Percentiles rank a stretch among this genome's conserved stretches.
Conservation (phyloP, 108 stramenopile species). For the Fragilaria crotonensis region DNA sequence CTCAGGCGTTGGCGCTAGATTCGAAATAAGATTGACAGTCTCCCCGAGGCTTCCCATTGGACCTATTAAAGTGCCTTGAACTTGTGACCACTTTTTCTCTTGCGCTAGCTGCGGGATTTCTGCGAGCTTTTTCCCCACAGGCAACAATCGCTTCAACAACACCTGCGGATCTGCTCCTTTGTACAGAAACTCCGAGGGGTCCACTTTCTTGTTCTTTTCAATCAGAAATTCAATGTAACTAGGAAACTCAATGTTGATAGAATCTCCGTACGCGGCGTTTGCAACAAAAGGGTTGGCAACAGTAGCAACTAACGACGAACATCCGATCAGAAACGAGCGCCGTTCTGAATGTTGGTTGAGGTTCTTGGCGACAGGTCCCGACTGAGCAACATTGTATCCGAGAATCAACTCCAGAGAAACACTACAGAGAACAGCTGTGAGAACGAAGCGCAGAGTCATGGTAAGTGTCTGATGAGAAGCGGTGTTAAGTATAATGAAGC, state of each 20-base stretch:
- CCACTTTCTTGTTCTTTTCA: conserved; percentile 40
- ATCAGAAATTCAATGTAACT: conserved; percentile 68
- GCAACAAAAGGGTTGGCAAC: conserved; percentile 6
- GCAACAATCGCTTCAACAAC: conserved; percentile 34
- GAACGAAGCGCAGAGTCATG: too few relatives aligned
- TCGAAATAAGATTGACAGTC: conserved; percentile 39
- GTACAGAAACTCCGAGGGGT: conserved; percentile 33
- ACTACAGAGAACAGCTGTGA: too few relatives aligned
- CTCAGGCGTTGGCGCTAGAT: conserved; percentile 27
- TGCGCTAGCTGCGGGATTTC: conserved; percentile 41
- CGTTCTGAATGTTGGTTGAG: too few relatives aligned
- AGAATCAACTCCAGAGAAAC: too few relatives aligned
- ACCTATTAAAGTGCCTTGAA: conserved; percentile 59
- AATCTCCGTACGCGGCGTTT: conserved; percentile 38
- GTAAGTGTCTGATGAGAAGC: too few relatives aligned
- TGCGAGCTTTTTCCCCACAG: conserved; percentile 31
- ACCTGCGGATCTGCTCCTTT: conserved; percentile 45
- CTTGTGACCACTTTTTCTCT: conserved; percentile 58
- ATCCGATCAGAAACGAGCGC: too few relatives aligned
- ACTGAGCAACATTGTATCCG: too few relatives aligned
- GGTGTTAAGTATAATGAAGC: too few relatives aligned
- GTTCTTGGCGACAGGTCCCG: too few relatives aligned
- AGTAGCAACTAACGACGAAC: too few relatives aligned
- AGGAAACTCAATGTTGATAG: conserved; percentile 48
- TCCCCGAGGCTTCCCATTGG: conserved; percentile 53